A percentile compares a stretch with the other conserved stretches of the same genome.
Conservation (phyloP, 2,329 filamentous ascomycete species). For the Penicillium capsulatum region DNA sequence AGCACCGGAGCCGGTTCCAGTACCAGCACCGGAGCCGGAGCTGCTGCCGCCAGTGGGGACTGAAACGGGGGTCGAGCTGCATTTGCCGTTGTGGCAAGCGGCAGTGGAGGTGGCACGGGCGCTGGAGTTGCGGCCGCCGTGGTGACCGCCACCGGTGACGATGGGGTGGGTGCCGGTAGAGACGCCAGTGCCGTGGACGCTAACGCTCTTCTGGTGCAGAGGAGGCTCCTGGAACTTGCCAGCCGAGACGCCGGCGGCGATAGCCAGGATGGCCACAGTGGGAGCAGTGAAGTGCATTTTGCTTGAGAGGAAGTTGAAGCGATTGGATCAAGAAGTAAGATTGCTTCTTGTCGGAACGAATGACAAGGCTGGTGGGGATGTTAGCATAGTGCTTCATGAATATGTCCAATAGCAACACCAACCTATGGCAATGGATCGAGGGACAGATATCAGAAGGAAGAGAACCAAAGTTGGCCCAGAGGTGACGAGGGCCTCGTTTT, state of each 20-base stretch:
- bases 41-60: not conserved
- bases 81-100: constrained; percentile 5
- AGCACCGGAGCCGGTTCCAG: not conserved
- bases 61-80: constrained; percentile 5
- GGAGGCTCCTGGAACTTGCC: constrained; percentile 16
- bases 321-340: constrained; percentile 15
- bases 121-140: constrained; percentile 5
- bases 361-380: constrained; percentile 13
- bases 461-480: not conserved
- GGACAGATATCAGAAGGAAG: constrained; percentile 4
- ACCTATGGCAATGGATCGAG: constrained; percentile 4
- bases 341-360: constrained; percentile 22
- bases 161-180: constrained; percentile 21
- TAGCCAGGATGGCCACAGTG: constrained; percentile 18
- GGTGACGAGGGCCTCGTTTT: constrained; percentile 12
- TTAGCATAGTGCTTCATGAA: constrained; percentile 9
- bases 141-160: constrained; percentile 13
- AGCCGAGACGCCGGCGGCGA: constrained; percentile 17
- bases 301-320: constrained; percentile 10
- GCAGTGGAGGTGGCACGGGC: constrained; percentile 14
- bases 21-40: constrained; percentile 1
- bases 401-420: no score
- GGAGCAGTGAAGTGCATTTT: constrained; percentile 32
- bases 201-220: constrained; percentile 8
- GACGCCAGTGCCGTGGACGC: constrained; percentile 4